Conservation (phyloP, 768 basidiomycete genomes). For the Auricularia heimuer region DNA sequence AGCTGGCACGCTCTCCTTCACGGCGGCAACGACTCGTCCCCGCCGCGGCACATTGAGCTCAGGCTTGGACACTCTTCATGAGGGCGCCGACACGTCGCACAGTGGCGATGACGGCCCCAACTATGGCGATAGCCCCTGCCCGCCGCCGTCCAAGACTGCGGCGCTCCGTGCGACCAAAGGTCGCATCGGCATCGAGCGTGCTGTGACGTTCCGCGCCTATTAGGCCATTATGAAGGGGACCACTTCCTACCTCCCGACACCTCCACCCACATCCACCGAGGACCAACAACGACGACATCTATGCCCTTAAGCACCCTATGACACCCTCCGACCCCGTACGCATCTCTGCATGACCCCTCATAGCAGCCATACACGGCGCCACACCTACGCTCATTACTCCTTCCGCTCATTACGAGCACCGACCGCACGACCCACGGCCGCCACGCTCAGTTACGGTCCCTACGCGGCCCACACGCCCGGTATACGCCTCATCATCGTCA, state of each 20-base stretch:
- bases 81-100: constrained; percentile 55
- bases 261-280: neutral
- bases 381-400: constrained; percentile 5
- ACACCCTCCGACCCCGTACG: constrained; percentile 3
- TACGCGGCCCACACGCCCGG: neutral
- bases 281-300: neutral
- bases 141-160: constrained; percentile 54
- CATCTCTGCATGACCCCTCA: neutral
- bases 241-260: neutral
- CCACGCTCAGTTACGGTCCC: neutral
- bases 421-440: neutral
- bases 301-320: constrained; percentile 1
- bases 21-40: constrained; percentile 50
- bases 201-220: constrained; percentile 6
- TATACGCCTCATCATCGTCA: neutral
- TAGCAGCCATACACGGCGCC: neutral
- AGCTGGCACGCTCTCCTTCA: constrained; percentile 30
- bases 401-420: neutral
- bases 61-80: constrained; percentile 50
- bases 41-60: constrained; percentile 25
- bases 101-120: constrained; percentile 71
- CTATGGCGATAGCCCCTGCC: constrained; percentile 81
- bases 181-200: constrained; percentile 5
- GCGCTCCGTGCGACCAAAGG: constrained; percentile 20
- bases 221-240: neutral